These are phyloP conservation scores for Aspergillus incahuasiensis DNA, from an alignment of 495 filamentous ascomycete species.

Conservation along the genomic window DNA sequence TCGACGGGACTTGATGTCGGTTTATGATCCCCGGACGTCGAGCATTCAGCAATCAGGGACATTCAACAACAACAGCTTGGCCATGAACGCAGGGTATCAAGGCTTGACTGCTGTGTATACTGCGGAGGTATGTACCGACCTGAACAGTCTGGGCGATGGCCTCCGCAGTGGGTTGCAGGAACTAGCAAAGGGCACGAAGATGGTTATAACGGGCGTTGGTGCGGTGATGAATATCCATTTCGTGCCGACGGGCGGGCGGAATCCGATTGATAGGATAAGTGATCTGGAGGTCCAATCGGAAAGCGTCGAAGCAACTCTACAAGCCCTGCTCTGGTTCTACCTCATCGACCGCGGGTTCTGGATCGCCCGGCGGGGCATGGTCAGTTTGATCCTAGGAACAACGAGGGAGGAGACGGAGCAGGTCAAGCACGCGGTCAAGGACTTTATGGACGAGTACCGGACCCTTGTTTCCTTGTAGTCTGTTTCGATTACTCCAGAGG, in stretches of 20 bases:
- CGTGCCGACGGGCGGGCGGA: constrained; percentile 12
- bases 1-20: constrained; percentile 44
- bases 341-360: constrained; percentile 46
- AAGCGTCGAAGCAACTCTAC: constrained; percentile 20
- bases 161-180: constrained; percentile 3
- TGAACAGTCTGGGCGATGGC: constrained; percentile 20
- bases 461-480: background rate
- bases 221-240: constrained; percentile 19
- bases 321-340: constrained; percentile 48
- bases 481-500: background rate
- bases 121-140: constrained; percentile 7
- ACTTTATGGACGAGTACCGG: constrained; percentile 2
- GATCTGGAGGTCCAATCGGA: background rate
- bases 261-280: background rate
- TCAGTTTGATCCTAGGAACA: constrained; percentile 40
- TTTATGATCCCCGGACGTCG: constrained; percentile 47
- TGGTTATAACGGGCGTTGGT: constrained; percentile 18
- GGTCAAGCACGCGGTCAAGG: constrained; percentile 20
- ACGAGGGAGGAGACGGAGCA: constrained; percentile 33
- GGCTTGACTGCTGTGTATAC: constrained; percentile 14
- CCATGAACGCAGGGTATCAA: constrained; percentile 48
- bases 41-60: constrained; percentile 53
- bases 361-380: constrained; percentile 38
- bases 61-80: constrained; percentile 63
- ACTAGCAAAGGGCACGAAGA: constrained; percentile 12